Base-by-base conservation (phyloP, 2,329 filamentous ascomycete species). In the Apiospora rasikravindrae region DNA sequence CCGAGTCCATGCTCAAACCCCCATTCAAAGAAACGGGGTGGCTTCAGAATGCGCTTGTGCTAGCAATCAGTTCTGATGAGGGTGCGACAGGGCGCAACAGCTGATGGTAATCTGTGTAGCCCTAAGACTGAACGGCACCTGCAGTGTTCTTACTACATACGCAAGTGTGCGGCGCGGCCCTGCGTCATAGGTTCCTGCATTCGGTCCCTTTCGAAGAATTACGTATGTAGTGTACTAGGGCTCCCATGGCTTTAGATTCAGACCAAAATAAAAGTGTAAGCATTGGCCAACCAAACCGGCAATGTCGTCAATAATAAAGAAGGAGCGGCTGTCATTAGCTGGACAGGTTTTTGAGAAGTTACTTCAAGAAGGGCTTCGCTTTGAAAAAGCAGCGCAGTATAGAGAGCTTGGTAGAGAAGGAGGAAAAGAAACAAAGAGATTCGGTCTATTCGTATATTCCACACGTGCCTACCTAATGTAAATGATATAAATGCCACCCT, bases 111-210 rank as follows among this genome's bases (percentile, higher is more conserved):
- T 6, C n/a, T 7, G 45, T n/a, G 45, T 49, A 49, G 45, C 6
- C 22, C 45, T n/a, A 2, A 11, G 14, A 33, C 51, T 64, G 3
- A 22, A 40, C 33, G 33, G 29, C 57, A 64, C 19, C 2, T n/a
- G 8, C 29, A 37, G 16, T 19, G 44, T n/a, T 11, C 53, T 29
- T 13, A 1, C 11, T n/a, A 37, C 53, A 19, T 64, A n/a, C 29
- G 29, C 53, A n/a, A 14, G 33, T 29, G 6, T 40, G 33, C 57
- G 33, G 57, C 22, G 33, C 33, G 4, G 33, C 14, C 10, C 1
- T 37, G 33, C 57, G 57, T 40, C 33, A 37, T 19, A n/a, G 29
- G 57, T 64, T 64, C 57, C 57, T 64, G 57, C 57, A 64, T 64
- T 3, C 8, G 16, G 16, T 37, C 19, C 53, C n/a, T n/a, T 10